Evolutionary conservation across 2,329 filamentous ascomycete genomes (phyloP).

Genomic region (Exophiala aquamarina): DNA sequence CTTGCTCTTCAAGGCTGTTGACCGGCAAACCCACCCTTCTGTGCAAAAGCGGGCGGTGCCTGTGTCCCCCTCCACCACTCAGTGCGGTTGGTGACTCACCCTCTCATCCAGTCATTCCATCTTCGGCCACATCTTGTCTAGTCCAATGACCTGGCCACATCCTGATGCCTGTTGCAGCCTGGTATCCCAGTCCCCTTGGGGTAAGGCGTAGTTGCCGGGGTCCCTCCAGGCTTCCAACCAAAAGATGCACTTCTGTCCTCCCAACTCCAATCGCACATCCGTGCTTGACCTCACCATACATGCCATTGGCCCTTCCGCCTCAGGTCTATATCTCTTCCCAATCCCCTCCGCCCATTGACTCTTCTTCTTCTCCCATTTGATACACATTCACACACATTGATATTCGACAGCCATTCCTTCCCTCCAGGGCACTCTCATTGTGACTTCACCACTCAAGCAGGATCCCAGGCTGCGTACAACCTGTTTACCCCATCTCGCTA

Average conservation of each 20-base stretch:
- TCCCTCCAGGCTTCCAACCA: constrained; percentile 21
- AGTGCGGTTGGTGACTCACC: too few relatives aligned
- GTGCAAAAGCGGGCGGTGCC: too few relatives aligned
- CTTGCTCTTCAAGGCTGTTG: too few relatives aligned
- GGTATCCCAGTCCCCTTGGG: constrained; percentile 7
- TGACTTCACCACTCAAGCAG: constrained; percentile 8
- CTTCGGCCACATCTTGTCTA: too few relatives aligned
- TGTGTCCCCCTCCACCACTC: too few relatives aligned
- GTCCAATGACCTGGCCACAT: constrained; percentile 1
- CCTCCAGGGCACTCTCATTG: neutral
- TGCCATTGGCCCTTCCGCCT: constrained; percentile 18
- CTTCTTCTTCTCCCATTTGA: constrained; percentile 7
- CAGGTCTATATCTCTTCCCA: constrained; percentile 21
- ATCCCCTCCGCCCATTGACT: constrained; percentile 3
- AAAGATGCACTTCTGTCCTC: constrained; percentile 7
- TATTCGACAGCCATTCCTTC: constrained; percentile 2
- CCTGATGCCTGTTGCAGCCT: constrained; percentile 18
- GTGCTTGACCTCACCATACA: constrained; percentile 12
- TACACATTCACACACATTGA: constrained; percentile 2
- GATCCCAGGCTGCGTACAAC: constrained; percentile 15
- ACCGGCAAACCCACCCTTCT: too few relatives aligned
- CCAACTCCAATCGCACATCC: constrained; percentile 5
- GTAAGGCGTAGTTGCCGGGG: neutral
- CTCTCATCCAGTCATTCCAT: too few relatives aligned
- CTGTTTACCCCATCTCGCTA: neutral